Conservation (phyloP, 371 early-diverging fungal species). For the Saksenaea oblongispora region DNA sequence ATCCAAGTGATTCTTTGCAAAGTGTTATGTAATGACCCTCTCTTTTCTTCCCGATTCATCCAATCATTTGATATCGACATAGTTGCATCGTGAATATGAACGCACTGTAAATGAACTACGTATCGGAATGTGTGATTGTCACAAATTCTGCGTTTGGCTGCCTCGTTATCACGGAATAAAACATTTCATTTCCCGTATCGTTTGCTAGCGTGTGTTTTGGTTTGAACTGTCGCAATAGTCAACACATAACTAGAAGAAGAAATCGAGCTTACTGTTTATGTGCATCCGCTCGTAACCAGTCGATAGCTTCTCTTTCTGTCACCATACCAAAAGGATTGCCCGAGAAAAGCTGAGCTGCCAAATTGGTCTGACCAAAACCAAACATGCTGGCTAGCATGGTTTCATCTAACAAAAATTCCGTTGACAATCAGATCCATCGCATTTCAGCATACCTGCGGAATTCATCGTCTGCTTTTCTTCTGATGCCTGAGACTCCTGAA, state of each 20-base stretch:
- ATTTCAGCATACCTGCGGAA: not conserved
- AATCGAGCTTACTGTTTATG: not conserved
- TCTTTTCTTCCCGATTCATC: not conserved
- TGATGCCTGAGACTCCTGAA: not conserved
- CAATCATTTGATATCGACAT: not conserved
- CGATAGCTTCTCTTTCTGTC: conserved; percentile 42
- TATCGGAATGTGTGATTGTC: not conserved
- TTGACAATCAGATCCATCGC: not conserved
- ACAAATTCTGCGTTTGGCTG: not conserved
- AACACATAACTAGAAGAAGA: not conserved
- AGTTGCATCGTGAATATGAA: not conserved
- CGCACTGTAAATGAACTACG: not conserved
- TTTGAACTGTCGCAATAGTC: not conserved
- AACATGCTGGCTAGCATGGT: not conserved
- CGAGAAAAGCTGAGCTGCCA: not conserved
- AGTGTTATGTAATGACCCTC: not conserved
- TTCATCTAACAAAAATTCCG: not conserved
- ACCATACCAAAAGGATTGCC: conserved; percentile 15
- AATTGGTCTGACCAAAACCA: not conserved
- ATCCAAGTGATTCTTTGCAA: conserved; percentile 40
- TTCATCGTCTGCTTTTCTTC: not conserved
- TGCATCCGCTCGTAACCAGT: conserved; percentile 27
- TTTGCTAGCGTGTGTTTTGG: not conserved
- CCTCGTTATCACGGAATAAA: not conserved
- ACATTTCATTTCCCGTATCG: not conserved